Base-by-base conservation (phyloP, 2,329 filamentous ascomycete genomes). In the Apiospora koreana region DNA sequence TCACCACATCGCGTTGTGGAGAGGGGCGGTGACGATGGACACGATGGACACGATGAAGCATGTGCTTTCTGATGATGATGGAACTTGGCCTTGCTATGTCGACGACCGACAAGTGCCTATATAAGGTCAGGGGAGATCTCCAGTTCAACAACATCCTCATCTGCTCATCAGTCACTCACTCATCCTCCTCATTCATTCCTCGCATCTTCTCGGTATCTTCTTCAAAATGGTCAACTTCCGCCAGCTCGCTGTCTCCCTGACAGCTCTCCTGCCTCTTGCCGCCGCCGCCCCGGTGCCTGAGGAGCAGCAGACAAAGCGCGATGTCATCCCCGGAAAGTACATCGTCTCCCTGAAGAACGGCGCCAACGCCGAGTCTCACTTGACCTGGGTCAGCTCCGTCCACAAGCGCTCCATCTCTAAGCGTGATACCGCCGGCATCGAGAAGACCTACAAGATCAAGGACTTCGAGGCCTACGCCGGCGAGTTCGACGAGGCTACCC, bases 391-490 rank as follows among this genome's bases (percentile, higher is more conserved):
- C 70, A 75, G 72, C 65, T 78, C 79, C 62, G 74, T 84, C 9
- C 79, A 83, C 69, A 75, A 75, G 69, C 79, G 78, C 64, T 82
- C 80, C 75, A 70, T 83, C 70, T 73, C 48, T 72, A 76, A 80
- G 71, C 78, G 81, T 72, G 75, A 77, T 74, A 78, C 75, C 35
- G 72, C 65, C 67, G 81, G 80, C 68, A 75, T 86, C 12, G 81
- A 84, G 74, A 81, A 81, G 73, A 80, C 79, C 18, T 85, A 81
- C 76, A 77, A 77, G 50, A 82, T 86, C 74, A 75, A 79, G 50
- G 75, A 78, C 65, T 85, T 83, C 75, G 81, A 82, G 66, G 82
- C 77, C 25, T 84, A 85, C 64, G 76, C 81, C 9, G 82, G 81
- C 23, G 78, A 81, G 38, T 85, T 86, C 71, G 84, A 86, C 73